Conservation (phyloP, 257 asterid genomes). For the Solanum rostratum region DNA sequence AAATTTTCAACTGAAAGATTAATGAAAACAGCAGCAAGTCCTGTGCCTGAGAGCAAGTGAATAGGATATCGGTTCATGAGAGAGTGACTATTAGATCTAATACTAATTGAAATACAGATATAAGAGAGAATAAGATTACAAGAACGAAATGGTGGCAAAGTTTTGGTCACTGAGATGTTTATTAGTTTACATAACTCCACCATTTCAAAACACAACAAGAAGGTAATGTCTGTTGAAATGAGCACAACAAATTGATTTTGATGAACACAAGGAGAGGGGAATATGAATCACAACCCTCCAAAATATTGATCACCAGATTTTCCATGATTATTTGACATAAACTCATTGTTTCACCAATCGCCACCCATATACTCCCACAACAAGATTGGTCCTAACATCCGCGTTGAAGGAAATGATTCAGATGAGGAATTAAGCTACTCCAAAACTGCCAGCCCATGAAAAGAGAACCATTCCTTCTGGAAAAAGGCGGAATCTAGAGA, state of each 20-base stretch:
- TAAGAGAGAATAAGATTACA: not conserved
- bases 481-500: not conserved
- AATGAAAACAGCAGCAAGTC: slow-evolving; percentile 92
- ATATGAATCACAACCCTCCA: not conserved
- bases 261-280: not conserved
- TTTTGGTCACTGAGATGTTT: not conserved
- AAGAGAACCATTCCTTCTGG: not conserved
- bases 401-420: not conserved
- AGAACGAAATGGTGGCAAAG: not conserved
- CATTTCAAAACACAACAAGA: not conserved
- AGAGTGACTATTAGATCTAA: not conserved
- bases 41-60: slow-evolving; percentile 60
- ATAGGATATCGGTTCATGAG: slow-evolving; percentile 1
- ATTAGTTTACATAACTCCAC: not conserved
- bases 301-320: not conserved
- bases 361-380: not conserved
- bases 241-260: not conserved
- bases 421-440: not conserved
- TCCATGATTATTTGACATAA: not conserved
- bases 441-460: not conserved
- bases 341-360: not conserved
- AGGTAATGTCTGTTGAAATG: not conserved
- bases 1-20: slow-evolving; percentile 96
- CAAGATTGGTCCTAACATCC: not conserved
- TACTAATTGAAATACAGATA: not conserved